Base-by-base conservation (phyloP, 768 basidiomycete genomes). In the Auricularia sp. region DNA sequence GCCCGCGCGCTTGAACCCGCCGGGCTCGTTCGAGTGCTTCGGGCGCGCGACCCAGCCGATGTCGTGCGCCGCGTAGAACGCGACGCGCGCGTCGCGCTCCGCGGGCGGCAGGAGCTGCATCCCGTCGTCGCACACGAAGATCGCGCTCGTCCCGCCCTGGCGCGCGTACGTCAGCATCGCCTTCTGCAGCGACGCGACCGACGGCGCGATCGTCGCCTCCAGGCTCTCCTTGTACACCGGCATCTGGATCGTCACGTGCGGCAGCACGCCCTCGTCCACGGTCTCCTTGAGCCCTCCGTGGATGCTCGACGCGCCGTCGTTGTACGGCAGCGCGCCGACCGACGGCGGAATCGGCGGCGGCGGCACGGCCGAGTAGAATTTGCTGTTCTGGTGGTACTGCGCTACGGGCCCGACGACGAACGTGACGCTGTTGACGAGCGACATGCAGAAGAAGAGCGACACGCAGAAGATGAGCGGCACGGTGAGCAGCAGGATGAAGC, bases 161-260 rank as follows among this genome's bases (percentile, higher is more conserved):
- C 84, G 79, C 36, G 85, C 85, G 68, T 86, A 85, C 13, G 83
- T 85, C 68, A 82, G 82, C 77, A 85, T 84, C 6, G 84, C 83
- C 72, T 77, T 79, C 69, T 86, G 85, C 63, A 86, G 70, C 2
- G 82, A 84, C 39, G 82, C 78, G 65, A 82, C 79, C 0, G 81
- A 82, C 29, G 79, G 81, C 0, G 81, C 72, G 70, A 85, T 77
- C 66, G 84, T 83, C 2, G 74, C 75, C 0, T 82, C 79, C n/a
- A 84, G 71, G 8, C 76, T 74, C 71, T 82, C 82, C 72, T 84
- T 85, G 75, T 84, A 84, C 42, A 83, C 82, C 3, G 83, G 83
- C 78, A 85, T 78, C 64, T 84, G 82, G 56, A 85, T 80, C 4
- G 81, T 81, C 68, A 82, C 73, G 61, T 82, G 81, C 45, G 81